These are phyloP conservation scores for Trametes sp. DNA, from an alignment of 1,284 basidiomycete genomes.

Conservation along the genomic window DNA sequence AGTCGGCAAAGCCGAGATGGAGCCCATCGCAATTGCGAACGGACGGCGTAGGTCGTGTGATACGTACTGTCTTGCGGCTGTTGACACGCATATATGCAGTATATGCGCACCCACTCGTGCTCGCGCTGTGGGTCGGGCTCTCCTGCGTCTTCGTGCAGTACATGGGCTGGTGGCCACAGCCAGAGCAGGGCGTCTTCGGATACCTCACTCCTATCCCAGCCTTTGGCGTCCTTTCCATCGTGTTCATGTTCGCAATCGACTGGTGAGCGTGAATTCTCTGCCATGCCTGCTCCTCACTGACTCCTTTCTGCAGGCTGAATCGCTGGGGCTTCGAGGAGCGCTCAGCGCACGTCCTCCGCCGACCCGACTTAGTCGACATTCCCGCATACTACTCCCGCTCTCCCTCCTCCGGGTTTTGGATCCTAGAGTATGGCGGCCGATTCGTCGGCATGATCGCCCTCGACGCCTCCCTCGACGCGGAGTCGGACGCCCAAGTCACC, in stretches of 20 bases:
- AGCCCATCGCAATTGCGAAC: slow-evolving; percentile 76
- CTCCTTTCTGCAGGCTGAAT: slow-evolving; percentile 60
- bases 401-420: slow-evolving; percentile 69
- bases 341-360: slow-evolving; percentile 60
- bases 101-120: slow-evolving; percentile 62
- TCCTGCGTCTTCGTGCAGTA: slow-evolving; percentile 64
- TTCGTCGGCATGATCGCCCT: slow-evolving; percentile 76
- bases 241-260: slow-evolving; percentile 72
- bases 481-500: slow-evolving; percentile 40
- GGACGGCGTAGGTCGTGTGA: slow-evolving; percentile 54
- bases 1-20: slow-evolving; percentile 75
- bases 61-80: slow-evolving; percentile 1
- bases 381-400: slow-evolving; percentile 65
- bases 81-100: slow-evolving; percentile 50
- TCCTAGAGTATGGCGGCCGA: slow-evolving; percentile 66
- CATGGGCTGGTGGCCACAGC: slow-evolving; percentile 71
- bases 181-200: slow-evolving; percentile 50
- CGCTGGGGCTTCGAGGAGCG: slow-evolving; percentile 71
- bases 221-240: slow-evolving; percentile 68
- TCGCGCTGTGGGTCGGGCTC: slow-evolving; percentile 66
- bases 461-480: slow-evolving; percentile 60
- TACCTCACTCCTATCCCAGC: slow-evolving; percentile 70
- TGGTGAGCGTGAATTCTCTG: slow-evolving; percentile 55
- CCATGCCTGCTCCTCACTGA: background rate
- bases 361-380: slow-evolving; percentile 64